phyloP scores from a whole-genome alignment of 371 early-diverging fungal genomes.

The Coemansia sp. region DNA sequence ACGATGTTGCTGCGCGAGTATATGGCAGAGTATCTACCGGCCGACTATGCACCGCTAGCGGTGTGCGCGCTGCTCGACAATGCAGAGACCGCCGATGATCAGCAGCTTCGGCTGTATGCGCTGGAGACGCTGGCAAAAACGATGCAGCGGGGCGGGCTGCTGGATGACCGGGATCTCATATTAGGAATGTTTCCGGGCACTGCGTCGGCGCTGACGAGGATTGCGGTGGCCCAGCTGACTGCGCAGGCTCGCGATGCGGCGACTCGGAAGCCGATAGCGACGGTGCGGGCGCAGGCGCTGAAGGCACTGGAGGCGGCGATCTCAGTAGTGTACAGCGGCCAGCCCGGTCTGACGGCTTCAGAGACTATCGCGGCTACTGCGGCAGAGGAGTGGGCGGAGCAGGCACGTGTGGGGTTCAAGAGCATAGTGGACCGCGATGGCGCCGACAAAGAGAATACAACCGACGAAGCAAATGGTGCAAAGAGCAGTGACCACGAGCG shows the following conservation, averaged over 20 bases:
- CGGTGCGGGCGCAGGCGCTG: constrained; percentile 21
- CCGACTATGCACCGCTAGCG: constrained; percentile 25
- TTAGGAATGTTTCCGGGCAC: constrained; percentile 24
- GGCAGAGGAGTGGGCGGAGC: constrained; percentile 15
- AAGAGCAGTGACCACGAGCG: neutral
- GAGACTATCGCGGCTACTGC: too few relatives aligned
- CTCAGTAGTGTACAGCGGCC: constrained; percentile 5
- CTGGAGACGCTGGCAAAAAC: constrained; percentile 17
- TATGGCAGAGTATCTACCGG: constrained; percentile 2
- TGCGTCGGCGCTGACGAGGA: constrained; percentile 26
- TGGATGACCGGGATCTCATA: neutral
- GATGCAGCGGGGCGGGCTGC: neutral
- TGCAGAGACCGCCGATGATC: constrained; percentile 23
- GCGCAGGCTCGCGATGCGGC: neutral
- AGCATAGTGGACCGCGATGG: constrained; percentile 2
- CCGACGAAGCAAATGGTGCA: neutral
- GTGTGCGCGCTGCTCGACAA: constrained; percentile 34
- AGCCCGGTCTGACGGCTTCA: too few relatives aligned
- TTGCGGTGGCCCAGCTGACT: constrained; percentile 29
- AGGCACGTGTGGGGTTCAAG: constrained; percentile 8
- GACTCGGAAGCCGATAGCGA: constrained; percentile 8
- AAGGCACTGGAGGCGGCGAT: constrained; percentile 5
- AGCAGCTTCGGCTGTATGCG: constrained; percentile 12
- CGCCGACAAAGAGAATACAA: neutral
- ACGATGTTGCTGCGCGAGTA: constrained; percentile 10